These are phyloP conservation scores for Acmispon strigosus DNA, from an alignment of 306 rosid genomes.

Conservation along the genomic window DNA sequence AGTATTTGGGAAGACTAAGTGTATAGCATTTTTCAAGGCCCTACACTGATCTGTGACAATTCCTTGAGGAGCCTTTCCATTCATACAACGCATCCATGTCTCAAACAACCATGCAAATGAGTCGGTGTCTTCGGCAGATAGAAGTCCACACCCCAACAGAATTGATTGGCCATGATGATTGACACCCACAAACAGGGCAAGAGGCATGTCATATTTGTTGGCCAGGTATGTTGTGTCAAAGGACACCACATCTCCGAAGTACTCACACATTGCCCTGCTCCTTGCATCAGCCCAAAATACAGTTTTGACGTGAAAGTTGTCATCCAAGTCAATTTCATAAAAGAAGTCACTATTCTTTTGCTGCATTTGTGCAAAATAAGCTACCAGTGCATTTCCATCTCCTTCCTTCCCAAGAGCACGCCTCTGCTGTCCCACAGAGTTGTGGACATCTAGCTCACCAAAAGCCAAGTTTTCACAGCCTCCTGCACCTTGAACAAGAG, in stretches of 20 bases:
- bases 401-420: background rate
- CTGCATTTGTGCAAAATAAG: background rate
- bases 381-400: background rate
- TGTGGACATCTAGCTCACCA: background rate
- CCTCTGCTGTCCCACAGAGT: background rate
- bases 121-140: background rate
- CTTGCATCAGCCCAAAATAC: background rate
- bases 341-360: background rate
- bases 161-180: background rate
- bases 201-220: background rate
- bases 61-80: background rate
- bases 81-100: background rate
- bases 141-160: background rate
- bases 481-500: background rate
- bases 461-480: background rate
- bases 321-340: background rate
- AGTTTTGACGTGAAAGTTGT: background rate
- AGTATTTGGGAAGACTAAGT: background rate
- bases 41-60: background rate
- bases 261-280: background rate
- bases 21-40: background rate
- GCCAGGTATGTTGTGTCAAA: background rate
- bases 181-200: background rate
- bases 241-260: background rate
- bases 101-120: background rate